Percentiles rank a stretch among this genome's conserved stretches.
phyloP scores from a whole-genome alignment of 805 yeast species.

The Hanseniaspora clermontiae region DNA sequence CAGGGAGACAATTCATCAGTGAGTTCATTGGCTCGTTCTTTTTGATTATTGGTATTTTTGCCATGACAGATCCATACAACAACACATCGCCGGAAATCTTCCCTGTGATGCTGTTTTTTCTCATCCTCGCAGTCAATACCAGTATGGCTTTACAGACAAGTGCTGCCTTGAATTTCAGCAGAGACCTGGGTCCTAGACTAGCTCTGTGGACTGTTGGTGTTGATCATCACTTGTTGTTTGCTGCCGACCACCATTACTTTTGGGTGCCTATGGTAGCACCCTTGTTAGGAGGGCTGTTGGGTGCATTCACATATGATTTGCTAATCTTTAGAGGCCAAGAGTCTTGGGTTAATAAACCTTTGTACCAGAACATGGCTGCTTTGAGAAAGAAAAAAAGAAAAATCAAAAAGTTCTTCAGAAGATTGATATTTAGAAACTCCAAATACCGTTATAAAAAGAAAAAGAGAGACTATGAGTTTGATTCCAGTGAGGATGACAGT shows the following conservation, averaged over 20 bases:
- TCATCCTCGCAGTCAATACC: slow-evolving; percentile 36
- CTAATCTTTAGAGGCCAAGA: slow-evolving; percentile 41
- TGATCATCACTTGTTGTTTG: slow-evolving; percentile 31
- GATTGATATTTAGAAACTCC: background rate
- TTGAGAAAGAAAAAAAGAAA: slow-evolving; percentile 13
- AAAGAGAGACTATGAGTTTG: background rate
- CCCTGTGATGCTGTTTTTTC: slow-evolving; percentile 37
- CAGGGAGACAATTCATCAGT: slow-evolving; percentile 36
- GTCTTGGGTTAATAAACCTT: slow-evolving; percentile 39
- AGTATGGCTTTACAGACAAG: slow-evolving; percentile 42
- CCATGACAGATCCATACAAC: slow-evolving; percentile 41
- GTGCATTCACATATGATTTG: slow-evolving; percentile 40
- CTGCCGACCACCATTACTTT: slow-evolving; percentile 33
- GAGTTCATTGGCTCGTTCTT: slow-evolving; percentile 37
- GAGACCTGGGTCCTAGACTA: slow-evolving; percentile 45
- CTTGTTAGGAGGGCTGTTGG: slow-evolving; percentile 35
- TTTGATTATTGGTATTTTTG: slow-evolving; percentile 36
- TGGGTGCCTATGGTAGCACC: slow-evolving; percentile 46
- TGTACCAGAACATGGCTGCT: slow-evolving; percentile 20
- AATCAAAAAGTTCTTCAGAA: slow-evolving; percentile 1
- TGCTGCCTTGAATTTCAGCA: slow-evolving; percentile 41
- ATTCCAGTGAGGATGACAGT: background rate
- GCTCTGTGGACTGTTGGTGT: slow-evolving; percentile 39
- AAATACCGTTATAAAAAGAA: background rate
- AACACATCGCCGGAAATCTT: slow-evolving; percentile 35